Percentiles rank a stretch among this genome's conserved stretches.
Evolutionary conservation across 2,329 filamentous ascomycete genomes (phyloP).

Genomic region (Cytospora schulzeri): DNA sequence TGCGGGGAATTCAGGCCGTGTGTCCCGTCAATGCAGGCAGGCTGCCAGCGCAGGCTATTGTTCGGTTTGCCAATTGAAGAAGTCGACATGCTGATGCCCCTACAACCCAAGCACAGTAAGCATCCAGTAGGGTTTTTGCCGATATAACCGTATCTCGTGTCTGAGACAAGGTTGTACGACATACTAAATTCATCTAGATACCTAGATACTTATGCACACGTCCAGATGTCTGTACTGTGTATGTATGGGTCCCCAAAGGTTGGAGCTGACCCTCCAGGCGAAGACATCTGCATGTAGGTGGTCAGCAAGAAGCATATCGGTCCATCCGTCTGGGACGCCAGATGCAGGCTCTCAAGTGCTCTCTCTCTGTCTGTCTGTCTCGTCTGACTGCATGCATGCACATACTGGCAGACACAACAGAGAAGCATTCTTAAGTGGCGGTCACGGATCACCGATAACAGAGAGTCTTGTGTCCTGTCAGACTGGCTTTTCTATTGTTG

Average conservation of each 20-base stretch:
- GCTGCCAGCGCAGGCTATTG: too few species aligned
- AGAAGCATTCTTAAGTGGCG: not conserved
- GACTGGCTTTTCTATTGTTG: too few species aligned
- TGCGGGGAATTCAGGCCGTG: too few species aligned
- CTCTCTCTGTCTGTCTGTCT: too few species aligned
- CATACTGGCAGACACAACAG: not conserved
- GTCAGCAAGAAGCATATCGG: constrained; percentile 19
- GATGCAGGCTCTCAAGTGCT: not conserved
- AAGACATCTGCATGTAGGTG: not conserved
- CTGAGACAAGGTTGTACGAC: not conserved
- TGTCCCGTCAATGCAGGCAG: too few species aligned
- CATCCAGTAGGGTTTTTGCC: too few species aligned
- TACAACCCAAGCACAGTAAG: too few species aligned
- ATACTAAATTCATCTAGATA: not conserved
- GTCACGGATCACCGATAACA: not conserved
- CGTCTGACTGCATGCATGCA: too few species aligned
- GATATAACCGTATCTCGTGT: not conserved
- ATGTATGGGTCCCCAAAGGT: not conserved
- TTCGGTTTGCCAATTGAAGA: too few species aligned
- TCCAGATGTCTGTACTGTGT: not conserved
- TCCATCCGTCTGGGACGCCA: constrained; percentile 2
- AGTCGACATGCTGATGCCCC: too few species aligned
- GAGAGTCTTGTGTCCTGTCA: too few species aligned
- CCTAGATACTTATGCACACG: too few species aligned
- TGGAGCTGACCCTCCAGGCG: not conserved